Base-by-base conservation (phyloP, 2,329 filamentous ascomycete species). In the Spiromastix sp. region DNA sequence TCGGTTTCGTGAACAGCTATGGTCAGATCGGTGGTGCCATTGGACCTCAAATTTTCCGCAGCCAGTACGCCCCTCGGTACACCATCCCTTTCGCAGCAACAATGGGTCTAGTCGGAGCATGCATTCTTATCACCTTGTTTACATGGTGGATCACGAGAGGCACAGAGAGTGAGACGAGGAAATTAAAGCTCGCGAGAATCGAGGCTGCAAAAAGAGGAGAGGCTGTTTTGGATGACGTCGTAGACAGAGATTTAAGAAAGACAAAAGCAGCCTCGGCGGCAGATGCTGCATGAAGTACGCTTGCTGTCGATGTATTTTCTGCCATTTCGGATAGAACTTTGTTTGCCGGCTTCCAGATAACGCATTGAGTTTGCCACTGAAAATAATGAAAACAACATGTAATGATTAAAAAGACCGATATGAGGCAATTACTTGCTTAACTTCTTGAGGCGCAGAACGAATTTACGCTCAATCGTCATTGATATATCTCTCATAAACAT, bases 401-500 rank as follows among this genome's bases (percentile, higher is more conserved):
- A n/a, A n/a, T n/a, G n/a, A n/a, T n/a, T n/a, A n/a, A n/a, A n/a
- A n/a, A n/a, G n/a, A n/a, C n/a, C n/a, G n/a, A n/a, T n/a, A n/a
- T n/a, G n/a, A n/a, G n/a, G n/a, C n/a, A n/a, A n/a, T n/a, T n/a
- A n/a, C n/a, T n/a, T n/a, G n/a, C n/a, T n/a, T n/a, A n/a, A n/a
- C n/a, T n/a, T n/a, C n/a, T n/a, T n/a, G n/a, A n/a, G n/a, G n/a
- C n/a, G n/a, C n/a, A n/a, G n/a, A n/a, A n/a, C n/a, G n/a, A n/a
- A n/a, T n/a, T n/a, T n/a, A n/a, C n/a, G n/a, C n/a, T n/a, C n/a
- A 48, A 40, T 44, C 54, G 39, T 69, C 66, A 35, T 58, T 57
- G 21, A 66, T 47, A 43, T 71, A 72, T 42, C 52, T 56, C 2
- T 71, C 62, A 48, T 60, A 71, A 1, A 73, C 63, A 24, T 66